Evolutionary conservation across 495 filamentous ascomycete genomes (phyloP).

Genomic region (Penicillium mononematosum): DNA sequence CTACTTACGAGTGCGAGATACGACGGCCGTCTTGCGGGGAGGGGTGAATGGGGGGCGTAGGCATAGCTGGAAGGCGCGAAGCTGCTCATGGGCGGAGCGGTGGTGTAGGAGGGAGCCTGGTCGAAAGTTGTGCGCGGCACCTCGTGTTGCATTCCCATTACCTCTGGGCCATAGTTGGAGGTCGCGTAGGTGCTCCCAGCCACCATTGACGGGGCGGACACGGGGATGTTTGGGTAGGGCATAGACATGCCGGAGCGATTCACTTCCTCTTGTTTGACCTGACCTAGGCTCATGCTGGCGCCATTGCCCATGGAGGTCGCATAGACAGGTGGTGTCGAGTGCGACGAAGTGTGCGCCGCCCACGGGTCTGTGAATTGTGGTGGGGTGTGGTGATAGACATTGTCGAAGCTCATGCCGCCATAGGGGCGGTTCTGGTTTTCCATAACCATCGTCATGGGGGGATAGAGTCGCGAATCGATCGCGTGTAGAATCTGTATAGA

Average conservation of each 20-base stretch:
- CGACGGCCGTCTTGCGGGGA: constrained; percentile 65
- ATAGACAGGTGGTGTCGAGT: constrained; percentile 55
- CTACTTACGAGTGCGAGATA: constrained; percentile 86
- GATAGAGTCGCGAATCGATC: constrained; percentile 25
- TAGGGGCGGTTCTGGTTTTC: constrained; percentile 81
- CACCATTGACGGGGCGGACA: constrained; percentile 66
- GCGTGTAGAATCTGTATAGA: constrained; percentile 21
- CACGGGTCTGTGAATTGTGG: constrained; percentile 96
- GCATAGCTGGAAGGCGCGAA: constrained; percentile 60
- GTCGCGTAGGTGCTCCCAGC: constrained; percentile 70
- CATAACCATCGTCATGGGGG: constrained; percentile 82
- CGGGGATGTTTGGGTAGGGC: constrained; percentile 70
- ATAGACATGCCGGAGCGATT: constrained; percentile 65
- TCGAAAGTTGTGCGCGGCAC: constrained; percentile 54
- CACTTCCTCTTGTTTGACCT: constrained; percentile 56
- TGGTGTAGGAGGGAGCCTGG: constrained; percentile 62
- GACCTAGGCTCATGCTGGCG: constrained; percentile 51
- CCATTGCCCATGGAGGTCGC: constrained; percentile 59
- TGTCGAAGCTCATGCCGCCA: constrained; percentile 79
- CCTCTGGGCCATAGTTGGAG: constrained; percentile 63
- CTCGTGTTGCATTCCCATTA: constrained; percentile 73
- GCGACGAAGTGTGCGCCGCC: constrained; percentile 60
- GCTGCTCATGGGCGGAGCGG: constrained; percentile 65
- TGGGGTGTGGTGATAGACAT: constrained; percentile 65
- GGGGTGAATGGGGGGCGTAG: constrained; percentile 54